These are phyloP conservation scores for Huiozyma sinensis DNA, from an alignment of 805 yeast genomes.

Conservation along the genomic window DNA sequence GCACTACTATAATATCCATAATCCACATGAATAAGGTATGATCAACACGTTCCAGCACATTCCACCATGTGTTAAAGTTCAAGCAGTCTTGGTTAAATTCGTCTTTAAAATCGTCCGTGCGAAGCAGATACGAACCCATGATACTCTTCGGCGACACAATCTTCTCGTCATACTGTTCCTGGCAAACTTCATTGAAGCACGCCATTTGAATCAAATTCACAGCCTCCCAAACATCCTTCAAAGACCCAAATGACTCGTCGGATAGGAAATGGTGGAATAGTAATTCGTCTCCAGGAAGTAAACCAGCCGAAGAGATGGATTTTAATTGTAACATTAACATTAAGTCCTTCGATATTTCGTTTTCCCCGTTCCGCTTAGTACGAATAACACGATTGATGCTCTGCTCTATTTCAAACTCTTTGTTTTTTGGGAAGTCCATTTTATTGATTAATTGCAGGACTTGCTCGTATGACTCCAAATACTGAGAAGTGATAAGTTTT, in stretches of 20 bases:
- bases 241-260: conserved; percentile 12
- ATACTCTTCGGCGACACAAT: conserved; percentile 25
- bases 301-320: conserved; percentile 29
- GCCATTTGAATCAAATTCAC: conserved; percentile 25
- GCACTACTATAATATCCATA: conserved; percentile 24
- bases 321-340: conserved; percentile 25
- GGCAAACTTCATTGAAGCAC: conserved; percentile 22
- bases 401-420: conserved; percentile 22
- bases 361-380: conserved; percentile 9
- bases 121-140: conserved; percentile 23
- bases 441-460: conserved; percentile 21
- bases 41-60: conserved; percentile 24
- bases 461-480: conserved; percentile 32
- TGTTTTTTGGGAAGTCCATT: conserved; percentile 25
- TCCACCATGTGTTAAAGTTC: conserved; percentile 27
- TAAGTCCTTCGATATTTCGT: conserved; percentile 15
- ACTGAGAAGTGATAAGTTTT: conserved; percentile 15
- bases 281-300: conserved; percentile 28
- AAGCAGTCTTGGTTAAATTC: conserved; percentile 25
- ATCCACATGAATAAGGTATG: conserved; percentile 27
- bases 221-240: conserved; percentile 24
- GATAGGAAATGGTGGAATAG: conserved; percentile 25
- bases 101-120: conserved; percentile 23
- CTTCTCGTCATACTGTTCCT: conserved; percentile 22
- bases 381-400: conserved; percentile 12